Evolutionary conservation across 2,329 filamentous ascomycete genomes (phyloP).

Genomic region (Colletotrichum costaricense): DNA sequence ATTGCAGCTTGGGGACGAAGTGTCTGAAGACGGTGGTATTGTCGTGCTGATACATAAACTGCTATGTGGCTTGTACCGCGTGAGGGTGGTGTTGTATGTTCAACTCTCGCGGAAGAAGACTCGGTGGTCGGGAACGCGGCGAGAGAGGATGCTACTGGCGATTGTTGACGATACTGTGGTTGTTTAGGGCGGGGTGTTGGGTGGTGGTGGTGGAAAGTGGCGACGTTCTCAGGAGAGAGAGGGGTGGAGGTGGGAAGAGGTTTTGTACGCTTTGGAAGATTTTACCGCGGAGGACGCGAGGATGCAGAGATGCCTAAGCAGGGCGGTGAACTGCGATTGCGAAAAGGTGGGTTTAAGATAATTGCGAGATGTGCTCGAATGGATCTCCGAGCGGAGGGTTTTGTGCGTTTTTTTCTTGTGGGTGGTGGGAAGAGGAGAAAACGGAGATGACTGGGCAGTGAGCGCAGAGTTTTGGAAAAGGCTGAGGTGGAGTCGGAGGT

Average conservation of each 20-base stretch:
- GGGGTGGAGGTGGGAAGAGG: neutral
- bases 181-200: neutral
- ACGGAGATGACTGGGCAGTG: neutral
- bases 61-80: conserved; percentile 34
- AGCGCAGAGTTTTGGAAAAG: conserved; percentile 12
- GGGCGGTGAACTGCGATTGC: conserved; percentile 10
- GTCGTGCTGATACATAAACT: conserved; percentile 99
- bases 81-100: conserved; percentile 32
- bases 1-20: conserved; percentile 94
- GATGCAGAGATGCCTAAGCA: conserved; percentile 19
- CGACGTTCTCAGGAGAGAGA: neutral
- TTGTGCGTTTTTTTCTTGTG: conserved; percentile 17
- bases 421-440: conserved; percentile 8
- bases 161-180: conserved; percentile 10
- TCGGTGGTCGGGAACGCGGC: conserved; percentile 27
- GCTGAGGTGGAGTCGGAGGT: neutral
- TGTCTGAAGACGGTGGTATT: conserved; percentile 90
- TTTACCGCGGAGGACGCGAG: conserved; percentile 5
- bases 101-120: conserved; percentile 31
- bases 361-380: conserved; percentile 19
- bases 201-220: neutral
- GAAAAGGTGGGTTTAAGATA: neutral
- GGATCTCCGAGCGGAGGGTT: conserved; percentile 20
- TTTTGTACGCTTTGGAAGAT: conserved; percentile 5
- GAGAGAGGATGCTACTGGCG: conserved; percentile 21